These are phyloP conservation scores for Arthrocladium fulminans DNA, from an alignment of 2,329 filamentous ascomycete genomes.

Conservation along the genomic window DNA sequence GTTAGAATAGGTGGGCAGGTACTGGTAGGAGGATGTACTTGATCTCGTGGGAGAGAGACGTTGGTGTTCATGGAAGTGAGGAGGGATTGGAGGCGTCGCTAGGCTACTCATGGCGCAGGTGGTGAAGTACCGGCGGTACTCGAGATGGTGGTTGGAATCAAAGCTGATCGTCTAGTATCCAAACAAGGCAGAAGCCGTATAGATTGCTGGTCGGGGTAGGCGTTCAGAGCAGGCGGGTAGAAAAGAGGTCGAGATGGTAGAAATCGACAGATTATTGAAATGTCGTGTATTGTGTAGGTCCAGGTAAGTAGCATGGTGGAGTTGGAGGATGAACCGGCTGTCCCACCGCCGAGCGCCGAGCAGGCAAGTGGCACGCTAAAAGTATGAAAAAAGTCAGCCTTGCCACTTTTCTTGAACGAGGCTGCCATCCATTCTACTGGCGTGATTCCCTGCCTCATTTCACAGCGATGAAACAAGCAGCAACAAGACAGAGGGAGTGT, in stretches of 20 bases:
- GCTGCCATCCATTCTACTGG: background rate
- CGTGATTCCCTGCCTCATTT: background rate
- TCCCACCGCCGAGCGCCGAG: too few relatives aligned
- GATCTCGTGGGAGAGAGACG: constrained; percentile 52
- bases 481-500: too few relatives aligned
- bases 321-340: background rate
- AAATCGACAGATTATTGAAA: background rate
- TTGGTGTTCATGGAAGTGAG: constrained; percentile 53
- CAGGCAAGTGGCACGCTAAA: too few relatives aligned
- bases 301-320: background rate
- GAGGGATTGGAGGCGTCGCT: constrained; percentile 50
- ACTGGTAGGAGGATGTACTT: constrained; percentile 37
- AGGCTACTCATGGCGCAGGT: constrained; percentile 51
- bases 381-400: background rate
- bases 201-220: background rate
- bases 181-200: background rate
- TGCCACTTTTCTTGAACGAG: background rate
- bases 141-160: background rate
- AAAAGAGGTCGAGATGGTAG: background rate
- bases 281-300: background rate
- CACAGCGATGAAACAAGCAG: background rate
- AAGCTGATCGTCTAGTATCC: background rate
- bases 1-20: constrained; percentile 9
- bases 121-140: background rate
- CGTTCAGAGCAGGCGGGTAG: background rate